Percentiles rank a stretch among this genome's conserved stretches.
These are phyloP conservation scores for Prunella vulgaris DNA, from an alignment of 257 asterid genomes.

Conservation along the genomic window DNA sequence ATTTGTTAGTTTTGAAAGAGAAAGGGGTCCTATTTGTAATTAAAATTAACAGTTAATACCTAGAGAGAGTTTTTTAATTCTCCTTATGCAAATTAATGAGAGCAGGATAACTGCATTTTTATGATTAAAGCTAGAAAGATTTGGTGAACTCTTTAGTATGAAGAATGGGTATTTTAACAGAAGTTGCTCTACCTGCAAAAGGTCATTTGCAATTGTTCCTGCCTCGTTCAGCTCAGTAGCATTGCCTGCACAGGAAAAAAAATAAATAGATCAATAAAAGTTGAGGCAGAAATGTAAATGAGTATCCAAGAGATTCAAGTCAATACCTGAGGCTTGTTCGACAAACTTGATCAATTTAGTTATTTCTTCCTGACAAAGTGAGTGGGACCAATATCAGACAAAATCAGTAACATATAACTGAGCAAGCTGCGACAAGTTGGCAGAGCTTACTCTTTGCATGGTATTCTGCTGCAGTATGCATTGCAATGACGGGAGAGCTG, in stretches of 20 bases:
- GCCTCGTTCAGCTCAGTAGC: slow-evolving; percentile 47
- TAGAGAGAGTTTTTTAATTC: not conserved
- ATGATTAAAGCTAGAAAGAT: not conserved
- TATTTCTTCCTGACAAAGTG: slow-evolving; percentile 68
- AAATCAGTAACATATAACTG: slow-evolving; percentile 29
- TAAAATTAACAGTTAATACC: not conserved
- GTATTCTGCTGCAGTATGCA: slow-evolving; percentile 69
- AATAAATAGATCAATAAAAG: slow-evolving; percentile 11
- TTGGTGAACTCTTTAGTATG: not conserved
- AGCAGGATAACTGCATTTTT: not conserved
- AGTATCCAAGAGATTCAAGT: not conserved
- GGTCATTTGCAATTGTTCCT: slow-evolving; percentile 39
- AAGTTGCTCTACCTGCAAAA: slow-evolving; percentile 49
- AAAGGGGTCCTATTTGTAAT: not conserved
- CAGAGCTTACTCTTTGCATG: slow-evolving; percentile 64
- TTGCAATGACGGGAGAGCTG: slow-evolving; percentile 77
- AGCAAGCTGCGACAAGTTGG: slow-evolving; percentile 15
- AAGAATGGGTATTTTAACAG: not conserved
- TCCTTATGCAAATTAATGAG: not conserved
- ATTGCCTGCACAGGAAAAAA: slow-evolving; percentile 47
- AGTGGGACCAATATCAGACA: not conserved
- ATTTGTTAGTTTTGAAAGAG: not conserved
- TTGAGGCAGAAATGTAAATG: not conserved
- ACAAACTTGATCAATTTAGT: slow-evolving; percentile 66
- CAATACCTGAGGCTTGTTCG: slow-evolving; percentile 79